A percentile compares a stretch with the other conserved stretches of the same genome.
These are phyloP conservation scores for Penicillium palitans DNA, from an alignment of 2,329 filamentous ascomycete genomes.

Conservation along the genomic window DNA sequence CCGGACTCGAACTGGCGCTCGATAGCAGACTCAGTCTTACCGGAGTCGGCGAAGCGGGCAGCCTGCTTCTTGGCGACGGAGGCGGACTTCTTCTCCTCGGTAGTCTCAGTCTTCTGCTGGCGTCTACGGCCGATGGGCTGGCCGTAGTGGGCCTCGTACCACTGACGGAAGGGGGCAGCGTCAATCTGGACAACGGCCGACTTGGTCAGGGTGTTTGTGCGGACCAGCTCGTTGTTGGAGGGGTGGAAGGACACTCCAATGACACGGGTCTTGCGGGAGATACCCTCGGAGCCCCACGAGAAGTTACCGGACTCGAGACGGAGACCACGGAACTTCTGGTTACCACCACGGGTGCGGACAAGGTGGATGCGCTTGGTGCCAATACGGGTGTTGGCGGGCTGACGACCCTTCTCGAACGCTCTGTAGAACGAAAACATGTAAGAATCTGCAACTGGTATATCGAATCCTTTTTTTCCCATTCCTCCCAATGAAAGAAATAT, in stretches of 20 bases:
- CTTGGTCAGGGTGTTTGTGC: conserved; percentile 99
- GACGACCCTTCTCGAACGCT: conserved; percentile 99
- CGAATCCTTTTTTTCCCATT: neutral
- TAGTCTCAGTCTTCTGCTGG: conserved; percentile 67
- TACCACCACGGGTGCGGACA: conserved; percentile 95
- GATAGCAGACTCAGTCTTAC: conserved; percentile 89
- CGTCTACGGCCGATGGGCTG: conserved; percentile 82
- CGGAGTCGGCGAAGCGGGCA: conserved; percentile 73
- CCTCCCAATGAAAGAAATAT: conserved; percentile 2
- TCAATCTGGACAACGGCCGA: conserved; percentile 98
- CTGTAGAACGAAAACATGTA: conserved; percentile 66
- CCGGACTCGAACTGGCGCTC: conserved; percentile 99
- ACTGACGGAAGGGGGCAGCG: conserved; percentile 98
- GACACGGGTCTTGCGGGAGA: conserved; percentile 98
- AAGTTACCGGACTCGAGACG: conserved; percentile 99
- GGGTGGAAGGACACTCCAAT: conserved; percentile 98
- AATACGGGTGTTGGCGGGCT: conserved; percentile 99
- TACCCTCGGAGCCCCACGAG: conserved; percentile 96
- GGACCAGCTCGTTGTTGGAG: conserved; percentile 99
- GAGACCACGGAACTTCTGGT: conserved; percentile 99
- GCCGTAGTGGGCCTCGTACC: conserved; percentile 99
- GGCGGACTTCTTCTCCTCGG: conserved; percentile 87
- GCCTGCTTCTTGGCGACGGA: conserved; percentile 95
- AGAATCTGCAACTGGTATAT: conserved; percentile 51
- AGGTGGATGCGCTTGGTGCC: conserved; percentile 94